Conservation (phyloP, 768 basidiomycete genomes). For the Termitomyces sp. region DNA sequence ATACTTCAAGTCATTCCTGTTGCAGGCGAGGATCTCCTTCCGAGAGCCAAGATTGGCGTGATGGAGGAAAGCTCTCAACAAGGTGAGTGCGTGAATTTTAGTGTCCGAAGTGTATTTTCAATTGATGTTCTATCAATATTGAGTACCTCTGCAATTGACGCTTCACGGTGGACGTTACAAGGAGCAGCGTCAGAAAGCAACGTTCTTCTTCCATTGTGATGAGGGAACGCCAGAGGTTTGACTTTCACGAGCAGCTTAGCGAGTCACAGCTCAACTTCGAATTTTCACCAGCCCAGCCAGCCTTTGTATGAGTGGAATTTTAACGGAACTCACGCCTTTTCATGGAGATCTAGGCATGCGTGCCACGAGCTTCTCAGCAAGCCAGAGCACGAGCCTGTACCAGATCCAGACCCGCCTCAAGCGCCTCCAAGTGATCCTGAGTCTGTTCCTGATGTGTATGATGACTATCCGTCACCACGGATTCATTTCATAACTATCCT, state of each 20-base stretch:
- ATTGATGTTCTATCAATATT: background rate
- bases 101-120: background rate
- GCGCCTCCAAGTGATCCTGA: slow-evolving; percentile 16
- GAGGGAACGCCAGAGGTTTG: slow-evolving; percentile 15
- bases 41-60: slow-evolving; percentile 17
- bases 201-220: slow-evolving; percentile 26
- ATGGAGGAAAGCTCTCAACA: slow-evolving; percentile 11
- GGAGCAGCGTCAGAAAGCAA: slow-evolving; percentile 22
- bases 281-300: background rate
- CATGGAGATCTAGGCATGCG: slow-evolving; percentile 20
- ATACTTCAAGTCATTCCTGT: slow-evolving; percentile 31
- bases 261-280: background rate
- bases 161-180: slow-evolving; percentile 27
- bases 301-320: slow-evolving; percentile 18
- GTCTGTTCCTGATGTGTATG: slow-evolving; percentile 1
- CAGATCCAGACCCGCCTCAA: slow-evolving; percentile 15
- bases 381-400: slow-evolving; percentile 2
- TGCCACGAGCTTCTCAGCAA: slow-evolving; percentile 15
- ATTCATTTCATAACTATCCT: background rate
- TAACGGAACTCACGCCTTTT: slow-evolving; percentile 23
- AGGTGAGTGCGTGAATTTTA: background rate
- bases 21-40: slow-evolving; percentile 15
- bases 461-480: background rate
- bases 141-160: slow-evolving; percentile 19
- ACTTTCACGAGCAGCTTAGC: background rate